Evolutionary conservation across 2,329 filamentous ascomycete species (phyloP).

Genomic region (Aspergillus fumigatiaffinis): DNA sequence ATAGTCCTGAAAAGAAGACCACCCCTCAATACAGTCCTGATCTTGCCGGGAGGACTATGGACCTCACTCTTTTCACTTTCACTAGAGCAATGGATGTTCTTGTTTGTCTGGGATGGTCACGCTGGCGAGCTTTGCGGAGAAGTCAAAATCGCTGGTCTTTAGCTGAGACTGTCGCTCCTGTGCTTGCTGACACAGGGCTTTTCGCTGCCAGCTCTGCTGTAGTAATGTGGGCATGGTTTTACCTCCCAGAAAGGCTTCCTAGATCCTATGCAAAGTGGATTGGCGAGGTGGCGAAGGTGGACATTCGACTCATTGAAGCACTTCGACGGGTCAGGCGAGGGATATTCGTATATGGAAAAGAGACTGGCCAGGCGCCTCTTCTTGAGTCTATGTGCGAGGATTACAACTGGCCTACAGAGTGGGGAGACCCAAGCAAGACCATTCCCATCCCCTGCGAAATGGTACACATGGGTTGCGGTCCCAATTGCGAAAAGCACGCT

Average conservation of each 20-base stretch:
- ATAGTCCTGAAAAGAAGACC: slow-evolving; percentile 2
- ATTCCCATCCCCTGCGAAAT: slow-evolving; percentile 77
- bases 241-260: slow-evolving; percentile 66
- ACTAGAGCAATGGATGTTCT: slow-evolving; percentile 70
- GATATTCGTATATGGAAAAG: slow-evolving; percentile 66
- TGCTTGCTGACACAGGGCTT: slow-evolving; percentile 61
- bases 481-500: slow-evolving; percentile 69
- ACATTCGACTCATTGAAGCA: slow-evolving; percentile 68
- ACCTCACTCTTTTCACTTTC: slow-evolving; percentile 74
- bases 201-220: slow-evolving; percentile 69
- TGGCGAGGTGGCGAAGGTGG: slow-evolving; percentile 68
- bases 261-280: slow-evolving; percentile 79
- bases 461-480: slow-evolving; percentile 74
- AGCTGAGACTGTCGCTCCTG: slow-evolving; percentile 40
- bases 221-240: slow-evolving; percentile 91
- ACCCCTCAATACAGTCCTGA: slow-evolving; percentile 21
- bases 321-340: slow-evolving; percentile 64
- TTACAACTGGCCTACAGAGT: slow-evolving; percentile 62
- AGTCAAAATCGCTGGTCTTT: slow-evolving; percentile 25
- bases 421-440: slow-evolving; percentile 67
- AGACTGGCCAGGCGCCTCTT: slow-evolving; percentile 66
- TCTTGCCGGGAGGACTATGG: slow-evolving; percentile 69
- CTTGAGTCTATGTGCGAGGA: slow-evolving; percentile 70
- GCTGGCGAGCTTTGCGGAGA: slow-evolving; percentile 35
- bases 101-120: slow-evolving; percentile 62